phyloP scores from a whole-genome alignment of 2,329 filamentous ascomycete species.

The Ilyonectria sp. region DNA sequence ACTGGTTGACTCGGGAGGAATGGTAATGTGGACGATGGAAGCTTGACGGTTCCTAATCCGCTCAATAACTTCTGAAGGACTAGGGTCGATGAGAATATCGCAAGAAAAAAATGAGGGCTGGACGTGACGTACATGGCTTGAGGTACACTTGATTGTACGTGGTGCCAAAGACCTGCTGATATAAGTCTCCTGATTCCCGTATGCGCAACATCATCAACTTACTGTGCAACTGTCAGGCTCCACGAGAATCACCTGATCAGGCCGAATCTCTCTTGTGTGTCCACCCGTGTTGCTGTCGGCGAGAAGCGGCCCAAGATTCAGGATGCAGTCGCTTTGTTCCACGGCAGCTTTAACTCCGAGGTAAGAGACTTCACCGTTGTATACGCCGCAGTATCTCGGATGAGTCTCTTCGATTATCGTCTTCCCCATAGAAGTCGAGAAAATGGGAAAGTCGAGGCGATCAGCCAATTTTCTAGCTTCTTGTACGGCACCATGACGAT shows the following conservation, averaged over 20 bases:
- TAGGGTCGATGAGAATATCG: not conserved
- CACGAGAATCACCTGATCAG: constrained; percentile 17
- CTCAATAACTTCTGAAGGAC: constrained; percentile 18
- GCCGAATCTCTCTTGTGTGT: constrained; percentile 25
- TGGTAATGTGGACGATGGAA: not conserved
- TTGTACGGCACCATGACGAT: constrained; percentile 15
- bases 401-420: constrained; percentile 23
- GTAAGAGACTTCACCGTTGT: constrained; percentile 30
- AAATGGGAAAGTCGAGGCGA: constrained; percentile 14
- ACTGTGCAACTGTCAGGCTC: constrained; percentile 23
- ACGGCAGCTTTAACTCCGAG: constrained; percentile 25
- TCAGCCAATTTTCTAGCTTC: constrained; percentile 18
- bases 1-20: not conserved
- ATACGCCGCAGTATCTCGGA: constrained; percentile 21
- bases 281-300: constrained; percentile 31
- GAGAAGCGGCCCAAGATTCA: constrained; percentile 27
- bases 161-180: constrained; percentile 3
- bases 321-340: constrained; percentile 27
- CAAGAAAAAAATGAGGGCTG: not conserved
- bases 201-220: not conserved
- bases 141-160: constrained; percentile 13
- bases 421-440: constrained; percentile 30
- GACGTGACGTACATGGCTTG: constrained; percentile 13
- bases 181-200: not conserved
- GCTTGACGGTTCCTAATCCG: not conserved